Conservation (phyloP, 2,329 filamentous ascomycete genomes). For the Didymella exigua region DNA sequence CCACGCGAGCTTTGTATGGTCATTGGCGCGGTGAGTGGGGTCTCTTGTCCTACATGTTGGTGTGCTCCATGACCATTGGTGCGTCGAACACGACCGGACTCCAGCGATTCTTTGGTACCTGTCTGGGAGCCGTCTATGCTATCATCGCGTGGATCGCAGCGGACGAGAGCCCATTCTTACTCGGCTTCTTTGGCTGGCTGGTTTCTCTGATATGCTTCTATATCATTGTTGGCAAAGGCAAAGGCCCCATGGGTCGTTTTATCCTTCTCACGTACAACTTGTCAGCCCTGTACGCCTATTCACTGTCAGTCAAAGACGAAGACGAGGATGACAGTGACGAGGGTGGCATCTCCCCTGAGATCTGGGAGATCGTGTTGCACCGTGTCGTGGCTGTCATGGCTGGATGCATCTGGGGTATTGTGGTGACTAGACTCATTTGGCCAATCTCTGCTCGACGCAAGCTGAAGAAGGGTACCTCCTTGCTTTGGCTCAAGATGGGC, state of each 20-base stretch:
- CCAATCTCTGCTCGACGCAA: slow-evolving; percentile 89
- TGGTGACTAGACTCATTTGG: slow-evolving; percentile 89
- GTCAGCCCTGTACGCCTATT: slow-evolving; percentile 92
- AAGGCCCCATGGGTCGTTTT: slow-evolving; percentile 89
- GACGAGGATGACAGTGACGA: slow-evolving; percentile 78
- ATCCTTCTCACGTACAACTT: slow-evolving; percentile 96
- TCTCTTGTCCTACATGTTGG: slow-evolving; percentile 94
- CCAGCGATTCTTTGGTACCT: slow-evolving; percentile 84
- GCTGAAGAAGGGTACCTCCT: slow-evolving; percentile 83
- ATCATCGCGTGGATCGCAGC: slow-evolving; percentile 79
- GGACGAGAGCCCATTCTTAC: slow-evolving; percentile 71
- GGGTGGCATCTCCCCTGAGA: slow-evolving; percentile 80
- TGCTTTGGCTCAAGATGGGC: slow-evolving; percentile 94
- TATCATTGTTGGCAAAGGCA: slow-evolving; percentile 81
- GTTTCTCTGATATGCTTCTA: slow-evolving; percentile 86
- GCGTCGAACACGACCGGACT: slow-evolving; percentile 92
- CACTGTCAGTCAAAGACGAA: slow-evolving; percentile 77
- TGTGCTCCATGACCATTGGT: slow-evolving; percentile 96
- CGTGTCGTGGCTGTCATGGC: slow-evolving; percentile 83
- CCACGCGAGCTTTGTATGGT: slow-evolving; percentile 78
- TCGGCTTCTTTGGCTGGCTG: slow-evolving; percentile 82
- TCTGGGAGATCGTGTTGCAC: slow-evolving; percentile 86
- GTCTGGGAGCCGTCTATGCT: slow-evolving; percentile 77
- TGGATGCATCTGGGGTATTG: slow-evolving; percentile 89
- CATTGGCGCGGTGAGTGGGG: slow-evolving; percentile 98